Base-by-base conservation (phyloP, 768 basidiomycete species). In the Leccinum rimulosum region DNA sequence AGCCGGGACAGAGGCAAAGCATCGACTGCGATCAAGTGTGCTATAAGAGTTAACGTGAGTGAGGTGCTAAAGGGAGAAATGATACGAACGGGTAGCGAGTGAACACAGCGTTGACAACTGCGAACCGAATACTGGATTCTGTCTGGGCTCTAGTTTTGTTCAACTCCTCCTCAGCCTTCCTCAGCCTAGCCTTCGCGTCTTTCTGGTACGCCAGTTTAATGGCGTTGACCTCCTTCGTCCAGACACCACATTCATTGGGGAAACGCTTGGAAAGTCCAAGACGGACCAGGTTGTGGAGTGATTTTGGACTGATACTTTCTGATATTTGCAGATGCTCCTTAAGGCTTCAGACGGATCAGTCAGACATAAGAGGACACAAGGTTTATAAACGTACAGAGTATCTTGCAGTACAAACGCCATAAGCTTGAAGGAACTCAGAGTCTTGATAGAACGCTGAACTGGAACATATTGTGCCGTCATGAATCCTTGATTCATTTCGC, bases 401-500 rank as follows among this genome's bases (percentile, higher is more conserved):
- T 64, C 63, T 52, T 74, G 62, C 30, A 72, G 64, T 4, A 67
- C 9, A 38, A 66, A 62, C 1, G 63, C 52, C 50, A 4, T 60
- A 8, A 61, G 45, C 27, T 22, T 66, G 40, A 53, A 49, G 4
- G 62, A 17, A 17, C 28, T 52, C 28, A 59, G 52, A 40, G 17
- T 4, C 28, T 60, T 65, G 45, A 58, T 6, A 19, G 52, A 40
- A 17, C 64, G 67, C 54, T 52, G 62, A 22, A 54, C 50, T 17
- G 74, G 56, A 50, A 70, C 17, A 59, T 73, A 76, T 49, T 54
- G 53, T 3, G 64, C 62, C 1, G 71, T 75, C 62, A 81, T 58
- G 50, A 80, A 74, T 1, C 69, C 80, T 66, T 79, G 78, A n/a
- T 63, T 56, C 12, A 74, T 75, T 61, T 81, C 80, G 17, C 79